Evolutionary conservation across 1,284 basidiomycete genomes (phyloP).

Genomic region (Austroboletus niveus): DNA sequence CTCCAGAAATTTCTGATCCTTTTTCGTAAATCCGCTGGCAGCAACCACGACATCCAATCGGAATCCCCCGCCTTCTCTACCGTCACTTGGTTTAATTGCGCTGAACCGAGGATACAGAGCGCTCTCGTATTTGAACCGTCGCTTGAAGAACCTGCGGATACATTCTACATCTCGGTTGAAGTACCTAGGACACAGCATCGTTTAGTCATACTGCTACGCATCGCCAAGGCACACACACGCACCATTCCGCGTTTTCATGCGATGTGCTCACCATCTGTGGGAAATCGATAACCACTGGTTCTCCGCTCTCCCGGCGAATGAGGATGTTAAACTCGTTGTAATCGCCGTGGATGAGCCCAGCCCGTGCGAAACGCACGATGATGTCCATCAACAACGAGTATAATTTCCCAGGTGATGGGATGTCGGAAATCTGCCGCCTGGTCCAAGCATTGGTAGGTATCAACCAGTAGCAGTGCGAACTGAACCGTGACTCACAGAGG

Average conservation of each 20-base stretch:
- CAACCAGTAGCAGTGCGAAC: background rate
- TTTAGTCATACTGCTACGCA: constrained; percentile 13
- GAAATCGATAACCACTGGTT: constrained; percentile 96
- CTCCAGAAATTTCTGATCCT: constrained; percentile 80
- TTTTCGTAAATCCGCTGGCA: constrained; percentile 87
- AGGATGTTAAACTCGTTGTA: constrained; percentile 99
- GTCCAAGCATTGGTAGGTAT: background rate
- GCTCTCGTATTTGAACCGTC: constrained; percentile 93
- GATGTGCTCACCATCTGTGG: constrained; percentile 99
- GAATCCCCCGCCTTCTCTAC: constrained; percentile 50
- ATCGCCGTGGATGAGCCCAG: constrained; percentile 97
- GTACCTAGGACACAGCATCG: constrained; percentile 62
- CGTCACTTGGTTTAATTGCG: constrained; percentile 52
- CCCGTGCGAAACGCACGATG: constrained; percentile 90
- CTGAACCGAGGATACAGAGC: constrained; percentile 83
- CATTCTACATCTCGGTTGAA: constrained; percentile 99
- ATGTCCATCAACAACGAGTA: constrained; percentile 95
- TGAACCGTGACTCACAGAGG: constrained; percentile 65
- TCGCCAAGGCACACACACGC: constrained; percentile 31
- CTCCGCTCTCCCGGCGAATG: constrained; percentile 76
- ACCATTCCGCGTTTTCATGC: constrained; percentile 97
- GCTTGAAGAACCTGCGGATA: constrained; percentile 90
- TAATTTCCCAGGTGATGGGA: constrained; percentile 84
- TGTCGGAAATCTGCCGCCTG: constrained; percentile 85
- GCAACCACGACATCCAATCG: constrained; percentile 86